These are phyloP conservation scores for Flammula alnicola DNA, from an alignment of 1,284 basidiomycete species.

Conservation along the genomic window DNA sequence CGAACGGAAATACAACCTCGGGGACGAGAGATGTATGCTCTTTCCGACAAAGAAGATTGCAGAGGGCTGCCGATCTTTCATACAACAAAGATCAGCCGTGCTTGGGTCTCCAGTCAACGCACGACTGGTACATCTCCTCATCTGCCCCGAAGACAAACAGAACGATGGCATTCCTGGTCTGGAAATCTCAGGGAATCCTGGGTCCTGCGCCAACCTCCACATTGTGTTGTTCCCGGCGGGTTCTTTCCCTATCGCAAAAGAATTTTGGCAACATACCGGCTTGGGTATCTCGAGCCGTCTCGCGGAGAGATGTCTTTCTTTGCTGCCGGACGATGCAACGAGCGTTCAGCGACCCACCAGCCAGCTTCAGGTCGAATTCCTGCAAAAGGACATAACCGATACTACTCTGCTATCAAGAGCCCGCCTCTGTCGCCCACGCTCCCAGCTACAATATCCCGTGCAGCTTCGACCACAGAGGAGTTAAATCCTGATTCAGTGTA, in stretches of 20 bases:
- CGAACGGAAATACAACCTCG: constrained; percentile 75
- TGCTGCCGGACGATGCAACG: constrained; percentile 52
- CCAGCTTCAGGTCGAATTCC: constrained; percentile 36
- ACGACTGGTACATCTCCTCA: constrained; percentile 76
- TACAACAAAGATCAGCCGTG: constrained; percentile 56
- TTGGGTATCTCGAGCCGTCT: constrained; percentile 88
- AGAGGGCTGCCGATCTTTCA: constrained; percentile 76
- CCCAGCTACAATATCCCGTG: constrained; percentile 9
- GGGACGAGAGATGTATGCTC: constrained; percentile 78
- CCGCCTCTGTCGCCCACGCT: constrained; percentile 24
- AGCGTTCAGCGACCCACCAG: constrained; percentile 30
- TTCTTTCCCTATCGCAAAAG: constrained; percentile 76
- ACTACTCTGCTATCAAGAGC: constrained; percentile 60
- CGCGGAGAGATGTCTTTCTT: constrained; percentile 81
- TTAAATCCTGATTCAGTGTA: constrained; percentile 58
- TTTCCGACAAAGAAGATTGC: constrained; percentile 78
- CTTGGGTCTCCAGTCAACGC: constrained; percentile 50
- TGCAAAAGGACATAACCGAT: constrained; percentile 57
- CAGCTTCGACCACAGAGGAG: constrained; percentile 31
- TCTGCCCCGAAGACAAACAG: constrained; percentile 61
- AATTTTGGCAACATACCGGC: constrained; percentile 97
- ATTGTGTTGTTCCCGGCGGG: constrained; percentile 81
- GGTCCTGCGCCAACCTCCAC: constrained; percentile 62
- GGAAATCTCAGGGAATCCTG: constrained; percentile 25
- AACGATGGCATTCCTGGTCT: constrained; percentile 28